These are phyloP conservation scores for Ascosphaera pollenicola DNA, from an alignment of 2,329 filamentous ascomycete species.

Conservation along the genomic window DNA sequence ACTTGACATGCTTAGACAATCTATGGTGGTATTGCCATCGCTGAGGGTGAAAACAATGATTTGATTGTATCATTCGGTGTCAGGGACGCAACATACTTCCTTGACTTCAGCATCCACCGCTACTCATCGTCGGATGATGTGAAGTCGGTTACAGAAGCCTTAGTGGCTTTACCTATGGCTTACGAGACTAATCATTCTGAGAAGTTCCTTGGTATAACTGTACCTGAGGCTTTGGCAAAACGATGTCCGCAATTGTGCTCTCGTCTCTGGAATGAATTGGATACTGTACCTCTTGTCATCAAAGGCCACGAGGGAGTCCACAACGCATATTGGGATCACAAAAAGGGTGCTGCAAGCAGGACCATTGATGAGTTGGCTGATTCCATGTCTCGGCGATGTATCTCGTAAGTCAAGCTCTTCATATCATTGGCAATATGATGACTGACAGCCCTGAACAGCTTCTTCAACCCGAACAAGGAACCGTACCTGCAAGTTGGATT, in stretches of 20 bases:
- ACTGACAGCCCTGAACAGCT: constrained; percentile 19
- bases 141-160: constrained; percentile 30
- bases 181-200: constrained; percentile 45
- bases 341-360: constrained; percentile 29
- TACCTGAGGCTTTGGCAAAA: constrained; percentile 36
- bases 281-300: constrained; percentile 51
- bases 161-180: constrained; percentile 34
- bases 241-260: constrained; percentile 44
- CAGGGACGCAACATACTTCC: constrained; percentile 51
- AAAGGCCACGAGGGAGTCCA: constrained; percentile 12
- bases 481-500: constrained; percentile 46
- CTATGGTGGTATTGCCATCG: constrained; percentile 19
- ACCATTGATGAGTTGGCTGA: constrained; percentile 64
- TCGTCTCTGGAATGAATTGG: constrained; percentile 52
- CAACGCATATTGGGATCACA: constrained; percentile 9
- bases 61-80: constrained; percentile 44
- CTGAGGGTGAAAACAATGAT: constrained; percentile 18
- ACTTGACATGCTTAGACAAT: constrained; percentile 12
- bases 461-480: constrained; percentile 50
- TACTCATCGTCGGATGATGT: constrained; percentile 19
- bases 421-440: constrained; percentile 1
- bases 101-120: constrained; percentile 47
- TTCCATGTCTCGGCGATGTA: constrained; percentile 57
- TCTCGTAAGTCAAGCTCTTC: constrained; percentile 30
- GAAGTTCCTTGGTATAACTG: constrained; percentile 56